phyloP scores from a whole-genome alignment of 2,329 filamentous ascomycete genomes.

The Dothistroma pini region DNA sequence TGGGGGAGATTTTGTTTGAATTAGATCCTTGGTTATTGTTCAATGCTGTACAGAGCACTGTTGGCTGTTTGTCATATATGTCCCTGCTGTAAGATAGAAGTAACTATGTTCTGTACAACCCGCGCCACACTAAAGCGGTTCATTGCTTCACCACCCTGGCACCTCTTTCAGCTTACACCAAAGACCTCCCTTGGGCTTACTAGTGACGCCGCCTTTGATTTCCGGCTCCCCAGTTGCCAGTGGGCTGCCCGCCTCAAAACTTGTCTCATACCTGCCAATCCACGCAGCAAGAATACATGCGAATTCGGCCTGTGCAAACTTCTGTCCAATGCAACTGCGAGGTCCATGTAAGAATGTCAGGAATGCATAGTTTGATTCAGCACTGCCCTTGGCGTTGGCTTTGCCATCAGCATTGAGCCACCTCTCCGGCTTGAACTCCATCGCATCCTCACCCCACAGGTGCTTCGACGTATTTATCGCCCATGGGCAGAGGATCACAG shows the following conservation, averaged over 20 bases:
- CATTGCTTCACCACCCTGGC: slow-evolving; percentile 57
- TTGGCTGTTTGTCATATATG: slow-evolving; percentile 16
- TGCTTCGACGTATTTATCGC: slow-evolving; percentile 66
- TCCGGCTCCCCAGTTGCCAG: slow-evolving; percentile 52
- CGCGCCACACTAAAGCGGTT: no score
- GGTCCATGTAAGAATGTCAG: slow-evolving; percentile 44
- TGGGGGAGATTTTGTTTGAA: not conserved
- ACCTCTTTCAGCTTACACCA: slow-evolving; percentile 63
- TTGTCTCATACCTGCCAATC: slow-evolving; percentile 69
- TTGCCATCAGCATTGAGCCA: slow-evolving; percentile 58
- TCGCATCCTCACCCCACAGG: slow-evolving; percentile 74
- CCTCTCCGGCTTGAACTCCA: slow-evolving; percentile 72
- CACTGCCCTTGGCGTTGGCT: slow-evolving; percentile 63
- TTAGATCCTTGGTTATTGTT: not conserved
- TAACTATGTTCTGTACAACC: slow-evolving; percentile 25
- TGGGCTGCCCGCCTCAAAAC: slow-evolving; percentile 55
- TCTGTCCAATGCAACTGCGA: slow-evolving; percentile 32
- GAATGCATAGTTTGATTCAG: slow-evolving; percentile 50
- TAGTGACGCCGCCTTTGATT: slow-evolving; percentile 68
- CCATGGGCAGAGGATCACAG: slow-evolving; percentile 60
- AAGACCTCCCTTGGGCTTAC: slow-evolving; percentile 68
- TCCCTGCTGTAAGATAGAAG: slow-evolving; percentile 40
- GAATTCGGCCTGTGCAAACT: slow-evolving; percentile 47
- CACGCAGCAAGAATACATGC: slow-evolving; percentile 74
- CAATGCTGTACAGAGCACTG: not conserved